Evolutionary conservation across 768 basidiomycete genomes (phyloP).

Genomic region (Tubosaeta brunneosetosa): DNA sequence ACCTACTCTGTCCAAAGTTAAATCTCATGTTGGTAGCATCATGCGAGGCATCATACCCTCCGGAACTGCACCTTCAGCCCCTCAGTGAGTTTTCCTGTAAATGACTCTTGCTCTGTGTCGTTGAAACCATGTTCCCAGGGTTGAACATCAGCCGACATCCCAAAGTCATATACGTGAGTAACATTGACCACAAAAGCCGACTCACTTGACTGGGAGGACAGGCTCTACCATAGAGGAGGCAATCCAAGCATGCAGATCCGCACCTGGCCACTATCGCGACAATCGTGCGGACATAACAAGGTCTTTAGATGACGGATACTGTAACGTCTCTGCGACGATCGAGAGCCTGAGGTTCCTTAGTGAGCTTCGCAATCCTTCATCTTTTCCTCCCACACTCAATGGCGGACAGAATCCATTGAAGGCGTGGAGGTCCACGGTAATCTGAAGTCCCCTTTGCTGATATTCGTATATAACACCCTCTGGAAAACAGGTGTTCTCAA

Average conservation of each 20-base stretch:
- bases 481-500: background rate
- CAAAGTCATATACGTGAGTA: slow-evolving; percentile 36
- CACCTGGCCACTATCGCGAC: background rate
- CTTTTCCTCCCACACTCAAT: background rate
- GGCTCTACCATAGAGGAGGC: background rate
- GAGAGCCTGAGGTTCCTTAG: background rate
- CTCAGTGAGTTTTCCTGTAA: background rate
- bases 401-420: background rate
- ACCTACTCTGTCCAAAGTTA: background rate
- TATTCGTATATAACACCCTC: background rate
- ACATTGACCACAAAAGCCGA: background rate
- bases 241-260: background rate
- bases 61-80: background rate
- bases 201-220: background rate
- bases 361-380: background rate
- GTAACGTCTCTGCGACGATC: background rate
- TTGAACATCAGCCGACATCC: slow-evolving; percentile 28
- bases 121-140: background rate
- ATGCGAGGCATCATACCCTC: background rate
- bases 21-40: background rate
- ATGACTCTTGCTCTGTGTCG: background rate
- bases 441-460: background rate
- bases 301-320: background rate
- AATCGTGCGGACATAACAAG: background rate
- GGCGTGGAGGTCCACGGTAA: background rate